Evolutionary conservation across 495 filamentous ascomycete genomes (phyloP).

Genomic region (Lichina pygmaea): DNA sequence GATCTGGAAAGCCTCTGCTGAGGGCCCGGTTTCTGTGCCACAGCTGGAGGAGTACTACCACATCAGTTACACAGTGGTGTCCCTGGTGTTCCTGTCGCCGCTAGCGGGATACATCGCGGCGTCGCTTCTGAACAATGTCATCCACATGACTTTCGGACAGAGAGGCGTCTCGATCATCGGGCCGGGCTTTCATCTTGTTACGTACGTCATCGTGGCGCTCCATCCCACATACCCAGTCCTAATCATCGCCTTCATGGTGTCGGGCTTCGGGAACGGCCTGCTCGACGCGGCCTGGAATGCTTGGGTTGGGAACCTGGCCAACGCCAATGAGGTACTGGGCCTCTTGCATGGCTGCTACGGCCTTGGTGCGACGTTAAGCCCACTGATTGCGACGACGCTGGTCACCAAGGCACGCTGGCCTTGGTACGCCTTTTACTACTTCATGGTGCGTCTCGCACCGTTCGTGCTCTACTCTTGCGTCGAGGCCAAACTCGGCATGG

Average conservation of each 20-base stretch:
- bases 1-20: not conserved
- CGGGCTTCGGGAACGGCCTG: slow-evolving; percentile 36
- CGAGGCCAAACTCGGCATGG: too few species aligned
- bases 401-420: slow-evolving; percentile 19
- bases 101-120: slow-evolving; percentile 29
- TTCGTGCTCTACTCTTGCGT: too few species aligned
- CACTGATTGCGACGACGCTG: slow-evolving; percentile 28
- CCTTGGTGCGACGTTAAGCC: slow-evolving; percentile 25
- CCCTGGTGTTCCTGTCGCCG: slow-evolving; percentile 34
- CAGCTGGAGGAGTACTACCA: slow-evolving; percentile 32
- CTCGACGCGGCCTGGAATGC: slow-evolving; percentile 38
- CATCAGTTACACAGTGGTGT: slow-evolving; percentile 29
- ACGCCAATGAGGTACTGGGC: slow-evolving; percentile 30
- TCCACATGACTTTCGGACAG: slow-evolving; percentile 37
- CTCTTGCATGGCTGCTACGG: slow-evolving; percentile 32
- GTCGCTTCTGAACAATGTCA: slow-evolving; percentile 27
- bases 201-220: slow-evolving; percentile 28
- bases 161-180: slow-evolving; percentile 44
- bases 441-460: slow-evolving; percentile 19
- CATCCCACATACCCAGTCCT: slow-evolving; percentile 35
- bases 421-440: slow-evolving; percentile 35
- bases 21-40: slow-evolving; percentile 2
- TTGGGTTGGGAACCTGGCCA: slow-evolving; percentile 30
- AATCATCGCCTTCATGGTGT: slow-evolving; percentile 27
- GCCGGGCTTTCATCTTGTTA: slow-evolving; percentile 33